Conservation (phyloP, 805 yeast genomes). For the Clavispora fructus region DNA sequence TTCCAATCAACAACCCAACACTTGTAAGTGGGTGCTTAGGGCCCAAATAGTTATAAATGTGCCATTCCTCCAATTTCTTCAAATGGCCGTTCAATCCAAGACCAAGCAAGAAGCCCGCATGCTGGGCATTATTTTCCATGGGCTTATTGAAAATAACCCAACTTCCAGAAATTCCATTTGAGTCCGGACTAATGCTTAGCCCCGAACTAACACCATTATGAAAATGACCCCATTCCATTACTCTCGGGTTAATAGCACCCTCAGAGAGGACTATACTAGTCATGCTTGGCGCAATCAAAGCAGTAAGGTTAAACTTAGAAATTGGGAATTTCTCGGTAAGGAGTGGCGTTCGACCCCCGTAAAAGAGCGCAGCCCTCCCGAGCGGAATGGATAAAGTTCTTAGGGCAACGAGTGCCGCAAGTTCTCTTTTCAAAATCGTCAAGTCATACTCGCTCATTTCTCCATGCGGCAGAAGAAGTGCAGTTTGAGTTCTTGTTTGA, state of each 20-base stretch:
- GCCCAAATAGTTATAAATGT: conserved; percentile 85
- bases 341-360: conserved; percentile 65
- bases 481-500: conserved; percentile 60
- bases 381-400: conserved; percentile 73
- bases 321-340: conserved; percentile 81
- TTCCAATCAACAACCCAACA: conserved; percentile 82
- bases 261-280: conserved; percentile 58
- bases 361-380: conserved; percentile 73
- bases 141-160: conserved; percentile 92
- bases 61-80: conserved; percentile 87
- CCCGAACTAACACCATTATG: conserved; percentile 92
- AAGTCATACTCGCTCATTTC: conserved; percentile 51
- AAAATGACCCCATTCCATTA: conserved; percentile 77
- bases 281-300: conserved; percentile 59
- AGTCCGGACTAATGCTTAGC: conserved; percentile 61
- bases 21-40: conserved; percentile 83
- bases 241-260: conserved; percentile 42
- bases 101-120: conserved; percentile 93
- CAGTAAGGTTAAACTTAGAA: conserved; percentile 67
- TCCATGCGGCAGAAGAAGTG: conserved; percentile 34
- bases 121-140: conserved; percentile 62
- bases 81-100: conserved; percentile 89
- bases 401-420: conserved; percentile 57
- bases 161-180: conserved; percentile 72
- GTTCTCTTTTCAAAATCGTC: conserved; percentile 47